Base-by-base conservation (phyloP, 2,329 filamentous ascomycete species). In the Elsinoe arachidis region DNA sequence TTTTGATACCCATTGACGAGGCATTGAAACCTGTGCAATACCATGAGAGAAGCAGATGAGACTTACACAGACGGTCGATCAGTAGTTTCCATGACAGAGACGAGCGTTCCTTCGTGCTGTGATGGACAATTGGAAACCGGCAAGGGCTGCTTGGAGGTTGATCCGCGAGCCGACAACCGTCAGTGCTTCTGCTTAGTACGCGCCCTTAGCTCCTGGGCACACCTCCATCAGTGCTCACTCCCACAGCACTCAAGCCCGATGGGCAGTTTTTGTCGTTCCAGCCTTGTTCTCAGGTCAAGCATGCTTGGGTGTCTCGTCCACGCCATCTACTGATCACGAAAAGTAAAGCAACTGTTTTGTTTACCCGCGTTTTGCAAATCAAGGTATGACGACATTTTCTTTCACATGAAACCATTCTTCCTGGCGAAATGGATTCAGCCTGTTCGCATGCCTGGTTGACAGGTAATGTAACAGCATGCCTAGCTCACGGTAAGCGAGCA, bases 201-300 rank as follows among this genome's bases (percentile, higher is more conserved):
- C 49, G 34, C 21, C 33, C n/a, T 53, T 53, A 38, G 49, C 49
- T 53, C 49, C 49, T 53, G 49, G 49, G 49, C 49, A 53, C 15
- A 51, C 44, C n/a, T 26, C 44, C 23, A 34, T 33, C 23, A 26
- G 23, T 23, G 21, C 30, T 49, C 44, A n/a, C 15, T 35, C 12
- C 43, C 23, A 30, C 43, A 47, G 14, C 43, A 5, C n/a, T 15
- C 44, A 11, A n/a, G 33, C 41, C 21, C 44, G 44, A 49, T 49
- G 44, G 44, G 3, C 44, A 11, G 15, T 5, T n/a, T 35, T n/a
- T 11, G 23, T 49, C 44, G 44, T 33, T 35, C n/a, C 10, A 26
- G 30, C 44, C 15, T 35, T 51, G 46, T 51, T 15, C 15, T n/a
- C 23, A 46, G 41, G 41, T 46, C 41, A 46, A 46, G 41, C 41